Percentiles rank a stretch among this genome's conserved stretches.
These are phyloP conservation scores for Spiraea crenata DNA, from an alignment of 331 rosid genomes.

Conservation along the genomic window DNA sequence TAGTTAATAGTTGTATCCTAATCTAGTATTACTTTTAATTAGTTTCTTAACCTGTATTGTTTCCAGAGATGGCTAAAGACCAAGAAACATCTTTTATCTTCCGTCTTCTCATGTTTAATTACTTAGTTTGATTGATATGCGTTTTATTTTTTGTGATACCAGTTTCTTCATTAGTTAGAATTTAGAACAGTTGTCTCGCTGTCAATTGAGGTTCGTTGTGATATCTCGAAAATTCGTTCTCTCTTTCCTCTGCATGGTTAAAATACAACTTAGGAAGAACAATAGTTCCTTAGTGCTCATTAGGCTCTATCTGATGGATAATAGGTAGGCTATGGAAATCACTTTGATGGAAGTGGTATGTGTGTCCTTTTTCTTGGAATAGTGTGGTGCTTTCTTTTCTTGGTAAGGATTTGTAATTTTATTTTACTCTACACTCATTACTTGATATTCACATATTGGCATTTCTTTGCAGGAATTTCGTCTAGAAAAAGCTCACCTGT, in stretches of 20 bases:
- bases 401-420: background rate
- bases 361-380: background rate
- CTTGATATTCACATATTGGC: slow-evolving; percentile 14
- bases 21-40: background rate
- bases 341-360: background rate
- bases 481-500: slow-evolving; percentile 40
- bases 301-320: background rate
- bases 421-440: background rate
- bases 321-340: background rate
- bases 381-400: background rate
- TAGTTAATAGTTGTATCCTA: background rate
- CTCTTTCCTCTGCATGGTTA: background rate
- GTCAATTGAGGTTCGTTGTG: background rate
- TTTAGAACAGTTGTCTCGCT: background rate
- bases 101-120: background rate
- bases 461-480: slow-evolving; percentile 52
- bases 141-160: background rate
- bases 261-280: background rate
- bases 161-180: background rate
- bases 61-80: background rate
- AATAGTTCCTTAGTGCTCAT: background rate
- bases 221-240: background rate
- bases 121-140: background rate
- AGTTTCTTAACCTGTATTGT: background rate
- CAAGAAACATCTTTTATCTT: background rate